These are phyloP conservation scores for Casuarina equisetifolia DNA, from an alignment of 306 rosid species.

Conservation along the genomic window DNA sequence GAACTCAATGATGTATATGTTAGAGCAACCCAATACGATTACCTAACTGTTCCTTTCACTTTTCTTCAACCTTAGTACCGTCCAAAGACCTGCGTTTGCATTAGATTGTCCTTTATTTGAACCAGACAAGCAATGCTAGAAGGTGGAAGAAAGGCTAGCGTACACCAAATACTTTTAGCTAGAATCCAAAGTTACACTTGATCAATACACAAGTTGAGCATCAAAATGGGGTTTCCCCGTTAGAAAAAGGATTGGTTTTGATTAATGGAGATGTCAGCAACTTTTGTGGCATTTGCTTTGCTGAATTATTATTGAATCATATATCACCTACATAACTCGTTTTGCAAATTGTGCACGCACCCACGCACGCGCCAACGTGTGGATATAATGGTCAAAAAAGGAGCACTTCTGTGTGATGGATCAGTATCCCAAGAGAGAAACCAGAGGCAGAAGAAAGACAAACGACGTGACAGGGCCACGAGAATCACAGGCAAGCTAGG, in stretches of 20 bases:
- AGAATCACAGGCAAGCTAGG: constrained; percentile 42
- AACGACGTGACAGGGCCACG: constrained; percentile 40
- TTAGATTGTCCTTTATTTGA: background rate
- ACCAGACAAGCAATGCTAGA: background rate
- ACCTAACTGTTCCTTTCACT: background rate
- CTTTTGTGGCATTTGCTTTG: background rate
- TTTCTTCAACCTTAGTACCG: background rate
- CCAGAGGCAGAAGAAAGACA: constrained; percentile 11
- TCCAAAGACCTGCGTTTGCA: background rate
- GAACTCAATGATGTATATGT: too few relatives aligned
- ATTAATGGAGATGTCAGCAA: too few relatives aligned
- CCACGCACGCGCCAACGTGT: background rate
- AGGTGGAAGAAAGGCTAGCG: background rate
- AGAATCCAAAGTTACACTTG: background rate
- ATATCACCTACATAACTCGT: background rate
- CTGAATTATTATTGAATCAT: background rate
- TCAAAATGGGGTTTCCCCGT: background rate
- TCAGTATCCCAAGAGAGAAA: background rate
- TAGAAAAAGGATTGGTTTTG: background rate
- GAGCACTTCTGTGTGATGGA: background rate
- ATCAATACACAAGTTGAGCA: background rate
- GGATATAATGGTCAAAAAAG: background rate
- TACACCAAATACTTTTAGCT: background rate
- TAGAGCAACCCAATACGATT: too few relatives aligned
- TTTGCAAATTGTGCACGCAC: too few relatives aligned